Evolutionary conservation across 2,329 filamentous ascomycete species (phyloP), one percentile per base, ranked within the genome.

Genomic region (Botryosphaeria dothidea): DNA sequence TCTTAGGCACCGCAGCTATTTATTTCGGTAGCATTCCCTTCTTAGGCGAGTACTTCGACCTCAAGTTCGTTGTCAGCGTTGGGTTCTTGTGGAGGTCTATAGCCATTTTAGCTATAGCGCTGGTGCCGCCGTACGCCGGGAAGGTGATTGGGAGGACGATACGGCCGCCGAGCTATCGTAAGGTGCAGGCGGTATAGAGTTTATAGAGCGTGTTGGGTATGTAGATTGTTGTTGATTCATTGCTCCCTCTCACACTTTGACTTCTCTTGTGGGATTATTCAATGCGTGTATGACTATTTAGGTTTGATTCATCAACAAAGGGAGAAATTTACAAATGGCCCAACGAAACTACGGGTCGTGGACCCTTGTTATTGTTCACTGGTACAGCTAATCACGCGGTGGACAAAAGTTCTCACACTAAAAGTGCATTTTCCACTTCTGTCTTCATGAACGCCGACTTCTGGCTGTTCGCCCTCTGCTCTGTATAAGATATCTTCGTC

Each of bases 121-220:
- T 98, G 65, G 85, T 96, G 54, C 95, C 95, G 19, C 92, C 94
- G 1, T 97, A 94, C 80, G 90, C 88, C 60, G 92, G 86, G 21
- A 98, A 98, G 82, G 78, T 96, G 67, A 90, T 97, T 69, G 85
- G 91, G 72, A 85, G 92, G 73, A 92, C 88, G 67, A 89, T 96
- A 83, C 93, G 91, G 79, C 95, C 95, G 67, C 93, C 93, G 21
- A 96, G 91, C 74, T 98, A 97, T 81, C 86, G 95, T 73, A 99
- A 99, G 82, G 93, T 99, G 54, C 90, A 90, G 78, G 89, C 85
- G 49, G 86, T 88, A 66, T 90, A 78, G 46, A 57, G 8, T 17
- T 34, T 27, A 9, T 43, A 57, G 34, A 57, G 36, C n/a, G 34
- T 31, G 8, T 58, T 31, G 56, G 19, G 25, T 43, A 58, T 46